Conservation (phyloP, 73 alveolate species). For the Paramecium primaurelia region DNA sequence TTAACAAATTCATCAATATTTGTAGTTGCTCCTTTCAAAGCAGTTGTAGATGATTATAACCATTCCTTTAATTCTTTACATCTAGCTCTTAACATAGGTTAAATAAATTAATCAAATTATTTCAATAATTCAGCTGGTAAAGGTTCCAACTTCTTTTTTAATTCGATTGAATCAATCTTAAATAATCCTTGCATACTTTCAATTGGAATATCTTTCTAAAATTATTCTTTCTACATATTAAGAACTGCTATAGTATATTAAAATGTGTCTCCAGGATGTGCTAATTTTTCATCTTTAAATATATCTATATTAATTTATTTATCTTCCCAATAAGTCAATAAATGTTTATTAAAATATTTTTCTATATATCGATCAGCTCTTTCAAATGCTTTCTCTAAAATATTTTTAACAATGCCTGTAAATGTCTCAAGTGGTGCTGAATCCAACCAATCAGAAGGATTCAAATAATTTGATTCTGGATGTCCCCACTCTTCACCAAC, state of each 20-base stretch:
- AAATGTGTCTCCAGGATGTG: constrained; percentile 71
- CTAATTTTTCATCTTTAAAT: constrained; percentile 68
- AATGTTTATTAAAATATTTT: constrained; percentile 58
- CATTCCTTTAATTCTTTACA: constrained; percentile 68
- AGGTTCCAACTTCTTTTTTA: constrained; percentile 43
- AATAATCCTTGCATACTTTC: constrained; percentile 41
- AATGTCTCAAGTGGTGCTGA: constrained; percentile 67
- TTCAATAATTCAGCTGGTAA: constrained; percentile 66
- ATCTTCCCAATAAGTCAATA: constrained; percentile 72
- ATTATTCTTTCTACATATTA: constrained; percentile 28
- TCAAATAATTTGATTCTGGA: constrained; percentile 74
- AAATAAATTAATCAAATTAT: constrained; percentile 63
- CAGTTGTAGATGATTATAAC: constrained; percentile 51
- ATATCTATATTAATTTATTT: constrained; percentile 64
- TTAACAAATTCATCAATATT: constrained; percentile 78
- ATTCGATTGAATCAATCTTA: constrained; percentile 34
- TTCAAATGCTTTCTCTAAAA: constrained; percentile 66
- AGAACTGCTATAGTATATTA: constrained; percentile 39
- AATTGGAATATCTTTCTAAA: constrained; percentile 23
- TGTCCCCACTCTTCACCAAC: constrained; percentile 88
- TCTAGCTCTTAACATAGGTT: constrained; percentile 66
- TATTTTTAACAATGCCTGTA: constrained; percentile 56
- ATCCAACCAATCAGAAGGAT: constrained; percentile 84
- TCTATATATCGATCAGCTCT: constrained; percentile 67
- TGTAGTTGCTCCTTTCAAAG: constrained; percentile 59